Evolutionary conservation across 371 early-diverging fungal genomes (phyloP).

Genomic region (Rhizopus sp.): DNA sequence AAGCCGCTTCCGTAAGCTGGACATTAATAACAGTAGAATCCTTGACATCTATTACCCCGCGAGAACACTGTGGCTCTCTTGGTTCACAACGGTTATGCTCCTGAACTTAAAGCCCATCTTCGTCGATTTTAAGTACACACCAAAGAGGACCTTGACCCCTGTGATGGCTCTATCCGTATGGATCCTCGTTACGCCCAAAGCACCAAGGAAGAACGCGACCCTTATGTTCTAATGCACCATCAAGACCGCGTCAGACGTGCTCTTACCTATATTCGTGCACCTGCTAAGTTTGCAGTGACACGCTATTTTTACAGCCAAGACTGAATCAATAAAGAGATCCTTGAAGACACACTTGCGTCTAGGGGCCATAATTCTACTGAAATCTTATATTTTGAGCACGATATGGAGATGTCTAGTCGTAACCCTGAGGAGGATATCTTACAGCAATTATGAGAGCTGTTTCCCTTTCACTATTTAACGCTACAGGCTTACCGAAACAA

Average conservation of each 20-base stretch:
- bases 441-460: no score
- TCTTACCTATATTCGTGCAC: neutral
- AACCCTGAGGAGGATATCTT: no score
- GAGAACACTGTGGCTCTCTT: neutral
- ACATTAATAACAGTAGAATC: neutral
- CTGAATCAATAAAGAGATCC: neutral
- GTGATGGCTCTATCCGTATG: neutral
- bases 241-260: neutral
- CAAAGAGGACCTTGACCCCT: neutral
- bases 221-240: no score
- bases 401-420: no score
- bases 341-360: no score
- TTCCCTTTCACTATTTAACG: slow-evolving; percentile 4
- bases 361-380: no score
- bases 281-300: neutral
- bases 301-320: slow-evolving; percentile 5
- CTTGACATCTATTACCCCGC: slow-evolving; percentile 4
- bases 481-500: slow-evolving; percentile 7
- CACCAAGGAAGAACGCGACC: neutral
- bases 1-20: neutral
- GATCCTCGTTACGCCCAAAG: neutral
- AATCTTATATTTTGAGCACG: no score
- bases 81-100: slow-evolving; percentile 5
- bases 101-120: neutral
- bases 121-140: neutral